Percentiles rank a stretch among this genome's conserved stretches.
Conservation (phyloP, 1,284 basidiomycete genomes). For the Rhodotorula sp. region DNA sequence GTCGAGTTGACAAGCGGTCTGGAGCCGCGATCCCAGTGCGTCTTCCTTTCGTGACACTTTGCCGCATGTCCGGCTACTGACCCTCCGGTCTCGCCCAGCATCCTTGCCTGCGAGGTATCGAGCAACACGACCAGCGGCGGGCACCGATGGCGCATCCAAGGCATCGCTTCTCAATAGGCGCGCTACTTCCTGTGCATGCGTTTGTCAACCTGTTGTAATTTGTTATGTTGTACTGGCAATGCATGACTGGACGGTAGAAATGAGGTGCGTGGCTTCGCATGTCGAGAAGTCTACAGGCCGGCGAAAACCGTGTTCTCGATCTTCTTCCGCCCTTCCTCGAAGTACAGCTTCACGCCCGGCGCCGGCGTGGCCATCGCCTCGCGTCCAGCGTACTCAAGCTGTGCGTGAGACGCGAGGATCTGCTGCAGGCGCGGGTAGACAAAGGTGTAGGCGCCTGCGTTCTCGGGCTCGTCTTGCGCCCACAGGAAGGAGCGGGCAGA, state of each 20-base stretch:
- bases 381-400: slow-evolving; percentile 64
- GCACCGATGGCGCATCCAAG: slow-evolving; percentile 21
- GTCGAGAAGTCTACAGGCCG: slow-evolving; percentile 6
- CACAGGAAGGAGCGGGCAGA: slow-evolving; percentile 54
- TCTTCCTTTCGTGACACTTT: background rate
- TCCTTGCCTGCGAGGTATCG: slow-evolving; percentile 30
- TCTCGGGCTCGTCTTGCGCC: slow-evolving; percentile 83
- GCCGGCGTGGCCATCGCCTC: slow-evolving; percentile 71
- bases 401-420: slow-evolving; percentile 55
- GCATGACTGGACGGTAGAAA: background rate
- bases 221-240: background rate
- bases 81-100: background rate
- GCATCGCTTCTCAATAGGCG: slow-evolving; percentile 20
- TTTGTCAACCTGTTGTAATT: background rate
- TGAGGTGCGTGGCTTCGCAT: background rate
- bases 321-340: slow-evolving; percentile 64
- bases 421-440: slow-evolving; percentile 61
- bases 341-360: slow-evolving; percentile 71
- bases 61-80: background rate
- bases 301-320: slow-evolving; percentile 59
- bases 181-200: too few relatives aligned
- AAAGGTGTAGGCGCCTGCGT: slow-evolving; percentile 77
- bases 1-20: slow-evolving; percentile 15
- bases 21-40: slow-evolving; percentile 25
- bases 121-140: slow-evolving; percentile 20